Evolutionary conservation across 1,284 basidiomycete species (phyloP).

Genomic region (Melampsora americana): DNA sequence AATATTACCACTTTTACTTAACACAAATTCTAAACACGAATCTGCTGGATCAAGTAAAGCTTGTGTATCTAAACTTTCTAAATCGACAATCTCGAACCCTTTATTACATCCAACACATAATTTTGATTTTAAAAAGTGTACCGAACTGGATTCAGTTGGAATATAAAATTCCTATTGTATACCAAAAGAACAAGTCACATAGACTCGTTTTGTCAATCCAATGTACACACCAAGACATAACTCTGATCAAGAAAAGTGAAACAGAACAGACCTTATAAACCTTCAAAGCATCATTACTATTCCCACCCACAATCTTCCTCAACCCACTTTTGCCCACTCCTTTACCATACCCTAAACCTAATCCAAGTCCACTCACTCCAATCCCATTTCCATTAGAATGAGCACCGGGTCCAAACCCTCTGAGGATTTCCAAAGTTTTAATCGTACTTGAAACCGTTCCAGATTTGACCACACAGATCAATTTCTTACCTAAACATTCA

Average conservation of each 20-base stretch:
- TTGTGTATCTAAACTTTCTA: slow-evolving; percentile 95
- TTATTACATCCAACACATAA: slow-evolving; percentile 95
- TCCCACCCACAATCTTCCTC: slow-evolving; percentile 81
- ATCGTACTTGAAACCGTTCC: slow-evolving; percentile 92
- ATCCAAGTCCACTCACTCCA: slow-evolving; percentile 53
- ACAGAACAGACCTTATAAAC: slow-evolving; percentile 83
- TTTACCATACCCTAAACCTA: slow-evolving; percentile 70
- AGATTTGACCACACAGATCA: slow-evolving; percentile 97
- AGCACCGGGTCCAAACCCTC: slow-evolving; percentile 56
- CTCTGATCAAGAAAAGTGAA: background rate
- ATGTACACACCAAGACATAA: background rate
- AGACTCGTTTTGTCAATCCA: slow-evolving; percentile 3
- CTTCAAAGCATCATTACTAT: slow-evolving; percentile 85
- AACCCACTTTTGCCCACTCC: slow-evolving; percentile 74
- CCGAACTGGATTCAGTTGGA: slow-evolving; percentile 90
- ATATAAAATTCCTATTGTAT: slow-evolving; percentile 99
- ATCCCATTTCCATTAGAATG: no score
- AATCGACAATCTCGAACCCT: slow-evolving; percentile 99
- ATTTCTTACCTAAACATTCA: slow-evolving; percentile 82
- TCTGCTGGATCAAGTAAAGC: slow-evolving; percentile 91
- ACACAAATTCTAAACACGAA: slow-evolving; percentile 84
- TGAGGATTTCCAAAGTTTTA: slow-evolving; percentile 91
- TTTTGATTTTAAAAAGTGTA: slow-evolving; percentile 96
- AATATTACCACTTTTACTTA: slow-evolving; percentile 60
- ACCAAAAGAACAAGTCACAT: slow-evolving; percentile 43